A percentile compares a stretch with the other conserved stretches of the same genome.
These are phyloP conservation scores for Diphasiastrum complanatum DNA, from an alignment of 83 land plant genomes.

Conservation along the genomic window DNA sequence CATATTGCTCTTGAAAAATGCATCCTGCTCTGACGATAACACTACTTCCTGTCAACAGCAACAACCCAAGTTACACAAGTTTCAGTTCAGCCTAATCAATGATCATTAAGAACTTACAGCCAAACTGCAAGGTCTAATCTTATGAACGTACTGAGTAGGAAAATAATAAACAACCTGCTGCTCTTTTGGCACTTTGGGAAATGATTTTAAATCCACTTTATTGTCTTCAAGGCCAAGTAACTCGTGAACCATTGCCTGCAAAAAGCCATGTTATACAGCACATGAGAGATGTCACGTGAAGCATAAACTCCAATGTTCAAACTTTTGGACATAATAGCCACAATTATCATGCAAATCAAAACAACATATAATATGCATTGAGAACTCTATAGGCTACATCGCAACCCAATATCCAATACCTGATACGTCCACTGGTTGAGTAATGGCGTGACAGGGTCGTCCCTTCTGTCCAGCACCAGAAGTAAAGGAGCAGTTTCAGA, in stretches of 20 bases:
- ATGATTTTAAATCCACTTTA: conserved; percentile 60
- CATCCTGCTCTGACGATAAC: conserved; percentile 90
- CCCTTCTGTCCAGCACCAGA: conserved; percentile 85
- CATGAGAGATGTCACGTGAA: background rate
- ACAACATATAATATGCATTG: too few relatives aligned
- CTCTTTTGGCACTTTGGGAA: conserved; percentile 66
- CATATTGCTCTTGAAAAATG: conserved; percentile 85
- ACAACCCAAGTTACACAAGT: background rate
- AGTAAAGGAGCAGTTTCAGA: conserved; percentile 78
- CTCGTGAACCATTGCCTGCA: conserved; percentile 99
- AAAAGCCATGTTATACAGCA: background rate
- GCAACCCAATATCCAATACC: conserved; percentile 28
- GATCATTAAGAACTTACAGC: background rate
- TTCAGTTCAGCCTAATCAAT: background rate
- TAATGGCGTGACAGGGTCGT: conserved; percentile 96
- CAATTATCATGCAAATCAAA: too few relatives aligned
- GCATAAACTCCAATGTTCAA: background rate
- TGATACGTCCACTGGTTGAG: conserved; percentile 99
- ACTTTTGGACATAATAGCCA: conserved; percentile 3
- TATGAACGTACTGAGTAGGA: background rate
- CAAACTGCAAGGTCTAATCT: background rate
- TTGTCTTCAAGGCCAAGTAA: conserved; percentile 90
- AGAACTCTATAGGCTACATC: too few relatives aligned
- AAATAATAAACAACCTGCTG: conserved; percentile 58
- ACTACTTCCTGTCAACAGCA: conserved; percentile 69